phyloP scores from a whole-genome alignment of 805 yeast genomes.

The Lachancea lanzarotensis region DNA sequence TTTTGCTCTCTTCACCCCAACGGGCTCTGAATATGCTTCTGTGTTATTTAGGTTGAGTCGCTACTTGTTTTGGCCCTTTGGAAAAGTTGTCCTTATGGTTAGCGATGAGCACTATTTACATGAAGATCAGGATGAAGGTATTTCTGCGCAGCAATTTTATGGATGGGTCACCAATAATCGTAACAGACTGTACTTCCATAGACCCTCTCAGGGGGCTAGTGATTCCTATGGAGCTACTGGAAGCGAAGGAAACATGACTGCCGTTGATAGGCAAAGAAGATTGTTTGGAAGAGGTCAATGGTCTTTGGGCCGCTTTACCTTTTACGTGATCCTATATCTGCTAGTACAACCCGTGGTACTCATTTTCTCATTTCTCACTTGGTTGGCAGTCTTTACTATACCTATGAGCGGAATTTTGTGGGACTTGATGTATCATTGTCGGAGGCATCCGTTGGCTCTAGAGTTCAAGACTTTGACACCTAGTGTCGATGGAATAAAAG shows the following conservation, averaged over 20 bases:
- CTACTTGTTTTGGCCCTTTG: constrained; percentile 83
- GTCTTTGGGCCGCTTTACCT: constrained; percentile 75
- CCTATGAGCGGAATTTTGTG: constrained; percentile 84
- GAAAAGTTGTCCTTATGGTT: constrained; percentile 72
- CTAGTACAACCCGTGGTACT: constrained; percentile 62
- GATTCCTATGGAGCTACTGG: constrained; percentile 26
- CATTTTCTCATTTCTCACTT: constrained; percentile 52
- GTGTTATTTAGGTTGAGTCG: constrained; percentile 55
- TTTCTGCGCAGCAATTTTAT: constrained; percentile 75
- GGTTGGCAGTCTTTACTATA: constrained; percentile 82
- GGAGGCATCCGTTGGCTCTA: constrained; percentile 88
- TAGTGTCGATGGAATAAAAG: constrained; percentile 21
- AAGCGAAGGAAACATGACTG: constrained; percentile 16
- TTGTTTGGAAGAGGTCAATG: constrained; percentile 89
- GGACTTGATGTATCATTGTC: constrained; percentile 65
- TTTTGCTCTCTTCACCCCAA: constrained; percentile 37
- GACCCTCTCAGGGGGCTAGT: constrained; percentile 14
- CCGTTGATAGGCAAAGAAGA: constrained; percentile 37
- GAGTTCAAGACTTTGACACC: constrained; percentile 40
- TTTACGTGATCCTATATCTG: constrained; percentile 63
- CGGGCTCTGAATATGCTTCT: constrained; percentile 57
- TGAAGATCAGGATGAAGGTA: constrained; percentile 87
- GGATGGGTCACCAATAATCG: constrained; percentile 77
- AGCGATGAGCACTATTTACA: constrained; percentile 73
- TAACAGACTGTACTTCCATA: constrained; percentile 66